Evolutionary conservation across 768 basidiomycete genomes (phyloP), one percentile per base, ranked within the genome.

Genomic region (Lentinus tigrinus): DNA sequence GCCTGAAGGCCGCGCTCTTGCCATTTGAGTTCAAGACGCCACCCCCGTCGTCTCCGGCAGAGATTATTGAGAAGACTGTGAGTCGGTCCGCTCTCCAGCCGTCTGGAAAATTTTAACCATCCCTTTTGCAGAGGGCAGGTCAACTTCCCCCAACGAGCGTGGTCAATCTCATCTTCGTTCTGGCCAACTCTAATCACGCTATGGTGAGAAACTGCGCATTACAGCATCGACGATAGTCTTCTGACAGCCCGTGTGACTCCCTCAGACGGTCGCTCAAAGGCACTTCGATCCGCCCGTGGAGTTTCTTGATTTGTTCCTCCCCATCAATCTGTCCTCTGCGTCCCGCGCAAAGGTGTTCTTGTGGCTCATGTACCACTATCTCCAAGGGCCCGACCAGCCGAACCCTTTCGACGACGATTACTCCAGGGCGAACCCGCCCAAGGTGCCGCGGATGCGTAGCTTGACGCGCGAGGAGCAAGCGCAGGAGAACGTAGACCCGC

Each of bases 281-380:
- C 91, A 93, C 73, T 94, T 94, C 67, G 89, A 91, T 47, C 79
- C 84, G 19, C 79, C 76, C 11, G 66, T 89, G 34, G 89, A 91
- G 69, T 89, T 95, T 60, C 77, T 93, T 43, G 93, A 95, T 73
- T 77, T 95, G 39, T 95, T 95, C 71, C 79, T 92, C 39, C 90
- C 92, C 38, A 85, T 86, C 65, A 80, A 81, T 44, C 75, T 93
- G 36, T 81, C 87, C 11, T 91, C 93, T 2, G 71, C 72, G 3
- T 86, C 88, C 61, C 88, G 94, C 28, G 91, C 89, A 5, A 77
- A 76, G 55, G 89, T 85, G 3, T 92, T 96, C 70, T 79, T 96
- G 27, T 93, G 91, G 89, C 78, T 93, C 56, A 73, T 93, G 48
- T 93, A 84, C 71, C 80, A 91, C 67, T 93, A 95, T 70, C 77